Evolutionary conservation across 371 early-diverging fungal genomes (phyloP).

Genomic region (Circinella minor): DNA sequence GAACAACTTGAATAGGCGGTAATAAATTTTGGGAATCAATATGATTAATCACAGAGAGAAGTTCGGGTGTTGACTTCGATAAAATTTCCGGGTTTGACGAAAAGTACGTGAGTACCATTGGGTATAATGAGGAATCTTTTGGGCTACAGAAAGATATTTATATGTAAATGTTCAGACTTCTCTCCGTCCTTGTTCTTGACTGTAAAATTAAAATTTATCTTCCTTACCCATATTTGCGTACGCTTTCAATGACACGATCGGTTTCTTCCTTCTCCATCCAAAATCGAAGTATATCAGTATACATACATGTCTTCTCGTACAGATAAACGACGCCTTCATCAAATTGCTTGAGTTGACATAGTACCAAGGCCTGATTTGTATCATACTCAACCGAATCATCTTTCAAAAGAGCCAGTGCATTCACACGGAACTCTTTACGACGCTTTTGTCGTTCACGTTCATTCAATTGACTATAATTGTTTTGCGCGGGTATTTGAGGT

Average conservation of each 20-base stretch:
- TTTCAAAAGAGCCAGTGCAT: conserved; percentile 46
- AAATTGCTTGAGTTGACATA: conserved; percentile 85
- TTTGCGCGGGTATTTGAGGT: neutral
- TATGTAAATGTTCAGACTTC: too few species aligned
- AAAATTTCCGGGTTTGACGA: conserved; percentile 68
- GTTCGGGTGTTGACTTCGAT: conserved; percentile 57
- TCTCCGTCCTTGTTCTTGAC: too few species aligned
- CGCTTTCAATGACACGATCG: conserved; percentile 72
- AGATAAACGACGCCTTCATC: conserved; percentile 85
- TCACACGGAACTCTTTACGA: conserved; percentile 36
- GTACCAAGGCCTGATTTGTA: conserved; percentile 87
- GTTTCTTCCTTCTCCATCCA: conserved; percentile 84
- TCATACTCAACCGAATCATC: conserved; percentile 73
- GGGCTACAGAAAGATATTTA: conserved; percentile 39
- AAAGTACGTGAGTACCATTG: conserved; percentile 83
- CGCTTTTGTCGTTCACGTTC: conserved; percentile 33
- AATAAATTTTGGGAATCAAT: conserved; percentile 87
- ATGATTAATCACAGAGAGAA: conserved; percentile 75
- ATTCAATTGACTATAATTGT: neutral
- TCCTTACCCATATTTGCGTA: conserved; percentile 81
- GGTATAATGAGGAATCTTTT: conserved; percentile 81
- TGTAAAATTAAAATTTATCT: too few species aligned
- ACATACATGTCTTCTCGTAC: conserved; percentile 83
- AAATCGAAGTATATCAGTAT: conserved; percentile 77
- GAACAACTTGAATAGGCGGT: conserved; percentile 88